These are phyloP conservation scores for Vigna radiata DNA, from an alignment of 306 rosid genomes.

Conservation along the genomic window DNA sequence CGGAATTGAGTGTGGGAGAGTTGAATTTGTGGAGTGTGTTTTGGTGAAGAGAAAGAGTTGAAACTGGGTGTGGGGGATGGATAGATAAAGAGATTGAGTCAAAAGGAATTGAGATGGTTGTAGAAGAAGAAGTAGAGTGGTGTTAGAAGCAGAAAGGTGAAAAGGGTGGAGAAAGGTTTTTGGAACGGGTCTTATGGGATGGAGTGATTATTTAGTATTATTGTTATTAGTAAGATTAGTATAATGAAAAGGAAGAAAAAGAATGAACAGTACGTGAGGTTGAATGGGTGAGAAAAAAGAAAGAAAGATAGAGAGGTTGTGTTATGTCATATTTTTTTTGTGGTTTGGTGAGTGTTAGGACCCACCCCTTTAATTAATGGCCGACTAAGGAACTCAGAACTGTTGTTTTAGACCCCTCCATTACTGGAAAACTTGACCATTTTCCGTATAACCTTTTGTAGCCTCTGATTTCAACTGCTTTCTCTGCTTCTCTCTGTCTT, in stretches of 20 bases:
- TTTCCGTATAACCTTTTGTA: conserved; percentile 50
- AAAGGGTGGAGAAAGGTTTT: conserved; percentile 61
- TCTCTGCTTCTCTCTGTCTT: conserved; percentile 44
- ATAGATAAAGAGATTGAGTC: conserved; percentile 41
- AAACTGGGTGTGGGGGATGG: background rate
- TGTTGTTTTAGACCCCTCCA: conserved; percentile 65
- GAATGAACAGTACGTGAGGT: conserved; percentile 38
- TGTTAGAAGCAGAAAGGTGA: conserved; percentile 69
- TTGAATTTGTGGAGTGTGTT: conserved; percentile 19
- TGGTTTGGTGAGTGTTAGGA: conserved; percentile 71
- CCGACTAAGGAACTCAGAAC: conserved; percentile 55
- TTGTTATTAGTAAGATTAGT: no score
- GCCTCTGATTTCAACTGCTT: conserved; percentile 44
- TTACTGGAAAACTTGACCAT: conserved; percentile 64
- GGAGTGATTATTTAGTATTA: conserved; percentile 38
- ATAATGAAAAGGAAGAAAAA: no score
- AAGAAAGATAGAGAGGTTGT: conserved; percentile 20
- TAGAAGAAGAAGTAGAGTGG: conserved; percentile 53
- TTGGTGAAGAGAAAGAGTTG: conserved; percentile 32
- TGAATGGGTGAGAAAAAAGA: conserved; percentile 37
- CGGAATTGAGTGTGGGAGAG: conserved; percentile 11
- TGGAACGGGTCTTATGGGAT: conserved; percentile 65
- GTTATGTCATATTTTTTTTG: conserved; percentile 51
- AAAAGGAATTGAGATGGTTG: conserved; percentile 61
- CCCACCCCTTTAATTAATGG: conserved; percentile 61